Evolutionary conservation across 202 grass and related monocot genomes (phyloP).

Genomic region (Digitaria exilis): DNA sequence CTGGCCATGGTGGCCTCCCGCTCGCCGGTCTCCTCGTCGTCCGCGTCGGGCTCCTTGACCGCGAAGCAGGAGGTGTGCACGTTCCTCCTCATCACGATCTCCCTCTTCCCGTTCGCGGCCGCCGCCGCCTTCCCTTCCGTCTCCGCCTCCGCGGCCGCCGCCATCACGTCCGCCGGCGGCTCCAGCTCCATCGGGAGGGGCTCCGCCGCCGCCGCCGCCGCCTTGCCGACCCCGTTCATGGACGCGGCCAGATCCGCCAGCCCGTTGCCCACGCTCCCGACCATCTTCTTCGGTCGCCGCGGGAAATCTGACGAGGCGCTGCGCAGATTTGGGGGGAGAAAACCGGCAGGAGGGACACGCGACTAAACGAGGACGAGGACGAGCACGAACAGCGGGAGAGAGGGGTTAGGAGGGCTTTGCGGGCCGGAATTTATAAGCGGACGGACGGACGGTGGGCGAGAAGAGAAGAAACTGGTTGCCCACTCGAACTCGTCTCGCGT

Average conservation of each 20-base stretch:
- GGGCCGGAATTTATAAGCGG: conserved; percentile 25
- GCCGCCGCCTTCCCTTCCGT: not conserved
- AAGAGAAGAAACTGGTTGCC: not conserved
- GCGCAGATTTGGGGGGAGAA: conserved; percentile 40
- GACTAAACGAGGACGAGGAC: not conserved
- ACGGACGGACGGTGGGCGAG: not conserved
- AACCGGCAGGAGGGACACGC: too few relatives aligned
- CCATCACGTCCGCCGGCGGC: conserved; percentile 10
- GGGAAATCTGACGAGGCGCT: not conserved
- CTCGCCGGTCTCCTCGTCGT: conserved; percentile 85
- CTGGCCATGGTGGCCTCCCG: conserved; percentile 86
- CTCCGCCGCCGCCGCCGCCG: conserved; percentile 27
- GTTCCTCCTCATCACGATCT: conserved; percentile 80
- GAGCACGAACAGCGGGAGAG: too few relatives aligned
- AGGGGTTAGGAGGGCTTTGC: conserved; percentile 23
- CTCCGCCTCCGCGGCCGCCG: conserved; percentile 2
- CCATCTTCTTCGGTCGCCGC: conserved; percentile 48
- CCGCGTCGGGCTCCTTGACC: conserved; percentile 75
- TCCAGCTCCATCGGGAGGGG: conserved; percentile 54
- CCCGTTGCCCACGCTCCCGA: conserved; percentile 66
- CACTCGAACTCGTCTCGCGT: not conserved
- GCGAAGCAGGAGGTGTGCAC: conserved; percentile 70
- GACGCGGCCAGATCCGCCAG: conserved; percentile 37
- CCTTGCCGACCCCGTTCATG: conserved; percentile 24
- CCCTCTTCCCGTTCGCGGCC: conserved; percentile 33